Base-by-base conservation (phyloP, 1,139 yeast species). In the Geotrichum restrictum region DNA sequence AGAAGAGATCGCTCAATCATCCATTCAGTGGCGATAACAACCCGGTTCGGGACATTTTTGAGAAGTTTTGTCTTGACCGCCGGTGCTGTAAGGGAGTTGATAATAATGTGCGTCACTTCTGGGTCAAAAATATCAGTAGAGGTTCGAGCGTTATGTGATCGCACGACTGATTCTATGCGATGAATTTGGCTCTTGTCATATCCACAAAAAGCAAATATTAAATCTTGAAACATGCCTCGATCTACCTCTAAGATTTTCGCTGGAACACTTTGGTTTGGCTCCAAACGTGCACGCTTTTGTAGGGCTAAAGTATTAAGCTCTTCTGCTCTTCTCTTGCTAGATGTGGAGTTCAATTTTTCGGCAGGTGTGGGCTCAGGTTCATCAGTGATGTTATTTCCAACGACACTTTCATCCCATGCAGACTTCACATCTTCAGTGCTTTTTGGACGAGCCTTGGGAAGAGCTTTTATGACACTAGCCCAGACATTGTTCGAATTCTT, bases 1-100 rank as follows among this genome's bases (percentile, higher is more conserved):
- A 78, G 84, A 32, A 89, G 71, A 32, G 88, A 79, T 56, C 97
- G 69, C 67, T 91, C 98, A 27, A 91, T 70, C 60, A 86, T 84
- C 91, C 96, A 88, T 67, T 91, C 97, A 1, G 96, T 72, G 6
- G 66, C 63, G 3, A 69, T 49, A 1, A 41, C 34, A 6, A 57
- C 56, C 1, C 40, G 21, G 5, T 44, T 24, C 1, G 60, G 51
- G 8, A 54, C 52, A 2, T 37, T 47, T 1, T 47, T 37, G 3
- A 53, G 51, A 3, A 50, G 24, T 1, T 48, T 49, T n/a, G 52
- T 37, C 16, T 56, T 40, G 10, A 50, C 24, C 6, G 45, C 43
- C 5, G 65, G 60, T 8, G 49, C 52, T 29, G 58, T 24, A n/a
- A 50, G 49, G 22, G 73, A 68, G 50, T 62, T 64, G 5, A 69